A percentile compares a stretch with the other conserved stretches of the same genome.
These are phyloP conservation scores for Clavariopsis aquatica DNA, from an alignment of 495 filamentous ascomycete species.

Conservation along the genomic window DNA sequence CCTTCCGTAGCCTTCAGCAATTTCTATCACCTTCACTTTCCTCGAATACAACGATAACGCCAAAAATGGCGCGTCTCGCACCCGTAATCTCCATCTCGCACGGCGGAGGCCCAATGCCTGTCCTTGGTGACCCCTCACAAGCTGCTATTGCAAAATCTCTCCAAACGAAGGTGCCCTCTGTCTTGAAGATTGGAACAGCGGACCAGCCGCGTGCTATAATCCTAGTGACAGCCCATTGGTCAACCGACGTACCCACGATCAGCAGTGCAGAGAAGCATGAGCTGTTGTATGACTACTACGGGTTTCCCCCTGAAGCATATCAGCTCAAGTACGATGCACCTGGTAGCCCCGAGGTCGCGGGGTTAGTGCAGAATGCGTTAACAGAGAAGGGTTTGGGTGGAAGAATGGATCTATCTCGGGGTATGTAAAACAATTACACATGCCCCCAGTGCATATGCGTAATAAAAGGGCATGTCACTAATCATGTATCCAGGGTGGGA, in stretches of 20 bases:
- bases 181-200: constrained; percentile 45
- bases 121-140: constrained; percentile 46
- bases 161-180: constrained; percentile 41
- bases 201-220: constrained; percentile 47
- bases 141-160: constrained; percentile 43
- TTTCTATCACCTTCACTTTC: not conserved
- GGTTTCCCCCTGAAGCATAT: constrained; percentile 48
- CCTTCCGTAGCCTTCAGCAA: constrained; percentile 11
- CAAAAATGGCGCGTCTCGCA: constrained; percentile 37
- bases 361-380: constrained; percentile 39
- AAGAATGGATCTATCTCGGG: constrained; percentile 37
- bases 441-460: too few relatives aligned
- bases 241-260: constrained; percentile 42
- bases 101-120: constrained; percentile 50
- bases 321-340: constrained; percentile 48
- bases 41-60: not conserved
- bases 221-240: constrained; percentile 51
- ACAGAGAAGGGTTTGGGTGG: constrained; percentile 39
- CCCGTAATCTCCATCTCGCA: constrained; percentile 49
- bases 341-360: constrained; percentile 47
- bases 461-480: too few relatives aligned
- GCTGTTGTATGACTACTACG: constrained; percentile 49
- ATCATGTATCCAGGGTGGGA: constrained; percentile 47
- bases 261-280: constrained; percentile 42
- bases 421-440: constrained; percentile 20